phyloP scores from a whole-genome alignment of 495 filamentous ascomycete species.

The Tuber melanosporum region DNA sequence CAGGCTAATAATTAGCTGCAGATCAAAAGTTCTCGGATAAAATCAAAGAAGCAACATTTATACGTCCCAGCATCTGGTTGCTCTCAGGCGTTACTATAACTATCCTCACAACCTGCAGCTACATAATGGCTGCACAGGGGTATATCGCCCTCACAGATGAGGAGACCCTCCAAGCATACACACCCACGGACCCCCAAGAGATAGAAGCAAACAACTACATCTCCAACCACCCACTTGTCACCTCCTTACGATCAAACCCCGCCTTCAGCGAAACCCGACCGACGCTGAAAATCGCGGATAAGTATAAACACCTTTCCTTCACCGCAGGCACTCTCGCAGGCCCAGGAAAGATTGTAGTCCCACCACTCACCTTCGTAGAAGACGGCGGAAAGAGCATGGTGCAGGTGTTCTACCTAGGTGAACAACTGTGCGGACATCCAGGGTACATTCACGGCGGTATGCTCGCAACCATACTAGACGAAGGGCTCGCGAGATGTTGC shows the following conservation, averaged over 20 bases:
- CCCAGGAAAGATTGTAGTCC: slow-evolving; percentile 68
- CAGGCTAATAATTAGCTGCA: neutral
- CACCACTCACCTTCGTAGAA: slow-evolving; percentile 70
- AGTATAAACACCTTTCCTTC: slow-evolving; percentile 62
- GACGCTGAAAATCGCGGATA: slow-evolving; percentile 71
- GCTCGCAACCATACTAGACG: slow-evolving; percentile 85
- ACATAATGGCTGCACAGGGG: slow-evolving; percentile 36
- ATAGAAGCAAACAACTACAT: slow-evolving; percentile 65
- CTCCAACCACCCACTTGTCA: slow-evolving; percentile 63
- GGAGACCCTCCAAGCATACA: slow-evolving; percentile 64
- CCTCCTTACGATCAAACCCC: slow-evolving; percentile 58
- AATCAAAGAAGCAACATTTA: slow-evolving; percentile 27
- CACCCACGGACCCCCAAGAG: slow-evolving; percentile 55
- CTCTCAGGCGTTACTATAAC: slow-evolving; percentile 29
- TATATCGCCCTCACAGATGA: slow-evolving; percentile 52
- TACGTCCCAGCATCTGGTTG: slow-evolving; percentile 33
- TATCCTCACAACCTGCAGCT: slow-evolving; percentile 20
- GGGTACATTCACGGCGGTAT: slow-evolving; percentile 90
- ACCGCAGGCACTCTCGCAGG: slow-evolving; percentile 76
- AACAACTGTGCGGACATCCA: slow-evolving; percentile 79
- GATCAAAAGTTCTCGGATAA: slow-evolving; percentile 26
- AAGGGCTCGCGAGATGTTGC: slow-evolving; percentile 83
- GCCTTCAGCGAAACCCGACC: slow-evolving; percentile 72
- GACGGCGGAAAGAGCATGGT: slow-evolving; percentile 64
- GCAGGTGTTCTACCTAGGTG: slow-evolving; percentile 71